Conservation (phyloP, 2,329 filamentous ascomycete species). For the Ambrosiella xylebori region DNA sequence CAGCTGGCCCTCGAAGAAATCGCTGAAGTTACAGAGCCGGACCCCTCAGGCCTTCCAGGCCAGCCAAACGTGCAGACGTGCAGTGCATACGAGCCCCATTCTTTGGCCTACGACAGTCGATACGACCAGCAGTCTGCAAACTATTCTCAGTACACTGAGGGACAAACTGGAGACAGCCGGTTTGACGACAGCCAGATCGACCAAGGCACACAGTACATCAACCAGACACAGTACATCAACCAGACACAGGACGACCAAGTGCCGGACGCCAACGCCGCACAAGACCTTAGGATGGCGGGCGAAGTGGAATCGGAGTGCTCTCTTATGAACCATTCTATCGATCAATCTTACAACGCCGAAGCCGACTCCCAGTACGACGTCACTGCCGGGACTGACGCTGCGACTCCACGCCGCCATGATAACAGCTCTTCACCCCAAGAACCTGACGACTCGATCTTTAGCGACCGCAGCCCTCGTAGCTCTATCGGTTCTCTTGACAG, state of each 20-base stretch:
- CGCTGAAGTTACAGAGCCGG: constrained; percentile 8
- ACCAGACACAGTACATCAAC: constrained; percentile 1
- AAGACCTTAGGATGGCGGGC: background rate
- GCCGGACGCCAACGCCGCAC: background rate
- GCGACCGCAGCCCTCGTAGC: constrained; percentile 38
- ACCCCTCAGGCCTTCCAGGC: background rate
- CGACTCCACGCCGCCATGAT: constrained; percentile 3
- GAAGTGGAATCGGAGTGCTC: constrained; percentile 5
- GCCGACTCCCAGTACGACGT: constrained; percentile 8
- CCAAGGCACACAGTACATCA: background rate
- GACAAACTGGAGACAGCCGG: constrained; percentile 3
- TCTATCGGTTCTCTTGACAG: constrained; percentile 35
- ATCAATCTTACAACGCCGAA: constrained; percentile 11
- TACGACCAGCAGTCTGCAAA: background rate
- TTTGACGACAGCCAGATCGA: constrained; percentile 2
- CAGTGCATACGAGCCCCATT: constrained; percentile 1
- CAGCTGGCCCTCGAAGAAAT: constrained; percentile 8
- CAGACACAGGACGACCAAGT: background rate
- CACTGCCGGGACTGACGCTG: constrained; percentile 1
- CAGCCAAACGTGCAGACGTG: background rate
- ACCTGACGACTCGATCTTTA: constrained; percentile 40
- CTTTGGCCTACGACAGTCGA: background rate
- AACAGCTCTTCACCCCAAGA: constrained; percentile 30
- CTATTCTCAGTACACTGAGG: background rate
- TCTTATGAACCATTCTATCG: constrained; percentile 11